Evolutionary conservation across 208 protist species (phyloP).

Genomic region (Angomonas deanei): DNA sequence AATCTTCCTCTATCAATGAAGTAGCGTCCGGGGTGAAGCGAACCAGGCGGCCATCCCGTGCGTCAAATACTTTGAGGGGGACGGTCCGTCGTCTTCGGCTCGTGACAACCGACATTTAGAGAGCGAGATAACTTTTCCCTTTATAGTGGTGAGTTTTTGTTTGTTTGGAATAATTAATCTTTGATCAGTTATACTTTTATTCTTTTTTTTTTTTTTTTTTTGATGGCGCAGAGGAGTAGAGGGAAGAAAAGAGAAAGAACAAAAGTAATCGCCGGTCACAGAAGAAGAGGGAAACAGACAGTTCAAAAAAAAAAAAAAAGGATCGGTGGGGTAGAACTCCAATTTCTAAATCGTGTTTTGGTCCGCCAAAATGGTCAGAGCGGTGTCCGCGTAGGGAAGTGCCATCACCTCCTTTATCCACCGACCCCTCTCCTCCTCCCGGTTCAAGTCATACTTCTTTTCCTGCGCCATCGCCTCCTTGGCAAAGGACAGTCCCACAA

Average conservation of each 20-base stretch:
- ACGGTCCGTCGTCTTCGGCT: background rate
- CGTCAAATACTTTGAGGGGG: background rate
- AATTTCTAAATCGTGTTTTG: background rate
- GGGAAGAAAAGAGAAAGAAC: background rate
- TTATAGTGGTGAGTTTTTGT: too few species aligned
- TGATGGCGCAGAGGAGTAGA: background rate
- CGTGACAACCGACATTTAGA: background rate
- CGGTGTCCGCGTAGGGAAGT: background rate
- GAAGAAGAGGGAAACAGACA: conserved; percentile 6
- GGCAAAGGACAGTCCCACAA: conserved; percentile 71
- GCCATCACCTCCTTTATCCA: background rate
- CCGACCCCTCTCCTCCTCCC: background rate
- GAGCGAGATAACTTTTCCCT: too few species aligned
- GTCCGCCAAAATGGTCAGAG: background rate
- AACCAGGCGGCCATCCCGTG: background rate
- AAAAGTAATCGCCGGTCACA: background rate
- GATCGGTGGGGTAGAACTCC: background rate
- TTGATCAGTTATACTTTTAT: too few species aligned
- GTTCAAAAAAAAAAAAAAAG: background rate
- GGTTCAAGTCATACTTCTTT: background rate
- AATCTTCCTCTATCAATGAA: too few species aligned
- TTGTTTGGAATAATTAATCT: too few species aligned
- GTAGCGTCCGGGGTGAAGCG: too few species aligned
- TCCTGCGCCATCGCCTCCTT: conserved; percentile 9
- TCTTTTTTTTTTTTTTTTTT: background rate